Base-by-base conservation (phyloP, 2,329 filamentous ascomycete species). In the Pseudogymnoascus sp. region DNA sequence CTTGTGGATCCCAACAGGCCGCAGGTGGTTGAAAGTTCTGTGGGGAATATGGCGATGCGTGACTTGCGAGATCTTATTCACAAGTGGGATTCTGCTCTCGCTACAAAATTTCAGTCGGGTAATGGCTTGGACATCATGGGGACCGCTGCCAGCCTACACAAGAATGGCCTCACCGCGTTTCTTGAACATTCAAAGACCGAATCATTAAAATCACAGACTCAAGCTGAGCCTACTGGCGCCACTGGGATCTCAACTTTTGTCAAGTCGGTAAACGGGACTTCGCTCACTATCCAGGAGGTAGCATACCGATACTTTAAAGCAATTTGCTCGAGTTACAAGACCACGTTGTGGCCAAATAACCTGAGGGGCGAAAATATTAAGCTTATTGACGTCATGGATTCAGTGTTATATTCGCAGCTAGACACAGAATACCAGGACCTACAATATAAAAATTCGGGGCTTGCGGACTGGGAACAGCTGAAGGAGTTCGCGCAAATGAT, bases 281-380 rank as follows among this genome's bases (percentile, higher is more conserved):
- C 82, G 79, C 77, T 82, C 69, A 80, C 82, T 4, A 76, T 83
- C 9, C 78, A 82, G 61, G 85, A 88, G 63, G 76, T 86, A 9
- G 78, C 80, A 2, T 85, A 82, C 65, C 83, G 83, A 68, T 89
- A 84, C 81, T 71, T 86, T 3, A 77, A 76, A 61, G 71, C 75
- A 17, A 72, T 87, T 23, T 77, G 80, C 40, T 72, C 73, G 31
- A 82, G 79, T 42, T 88, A 88, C 66, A 72, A 77, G 0, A 74
- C 74, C n/a, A 78, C 74, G 3, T 81, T 82, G 66, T 88, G 85
- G 85, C 78, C 83, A 1, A 83, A 85, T 21, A 71, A 75, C 8
- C 78, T 85, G 75, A 87, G 87, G 71, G 76, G 76, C 10, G 76
- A 79, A 0, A 80, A 86, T 13, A 80, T 85, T 1, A 81, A 85